These are phyloP conservation scores for Sphagnum contortum DNA, from an alignment of 225 moss, liverwort and hornwort species.

Conservation along the genomic window DNA sequence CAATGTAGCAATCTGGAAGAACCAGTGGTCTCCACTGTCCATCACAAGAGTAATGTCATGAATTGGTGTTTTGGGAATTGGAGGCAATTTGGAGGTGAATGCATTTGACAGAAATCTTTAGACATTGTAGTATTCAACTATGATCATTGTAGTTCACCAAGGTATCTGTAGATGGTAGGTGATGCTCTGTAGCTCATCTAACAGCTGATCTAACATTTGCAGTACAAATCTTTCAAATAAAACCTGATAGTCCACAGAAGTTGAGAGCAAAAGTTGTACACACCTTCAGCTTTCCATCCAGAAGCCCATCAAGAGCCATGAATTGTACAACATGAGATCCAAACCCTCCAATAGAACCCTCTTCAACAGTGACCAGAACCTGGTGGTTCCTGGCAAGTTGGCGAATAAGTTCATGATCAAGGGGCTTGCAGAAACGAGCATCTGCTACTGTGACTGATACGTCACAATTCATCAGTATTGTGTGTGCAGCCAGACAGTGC, in stretches of 20 bases:
- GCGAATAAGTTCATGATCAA: slow-evolving; percentile 16
- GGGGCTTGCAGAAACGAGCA: slow-evolving; percentile 40
- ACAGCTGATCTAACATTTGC: no score
- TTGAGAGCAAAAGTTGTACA: no score
- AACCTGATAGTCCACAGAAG: no score
- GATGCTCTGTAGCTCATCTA: background rate
- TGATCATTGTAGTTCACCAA: background rate
- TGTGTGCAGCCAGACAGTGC: slow-evolving; percentile 22
- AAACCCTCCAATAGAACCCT: slow-evolving; percentile 12
- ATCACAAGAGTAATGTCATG: background rate
- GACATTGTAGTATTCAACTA: background rate
- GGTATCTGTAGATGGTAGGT: background rate
- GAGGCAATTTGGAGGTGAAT: no score
- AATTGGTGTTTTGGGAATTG: no score
- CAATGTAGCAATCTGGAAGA: slow-evolving; percentile 8
- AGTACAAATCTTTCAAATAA: no score
- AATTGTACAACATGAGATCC: slow-evolving; percentile 9
- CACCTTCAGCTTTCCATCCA: slow-evolving; percentile 10
- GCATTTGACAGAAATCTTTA: no score
- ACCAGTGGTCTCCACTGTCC: slow-evolving; percentile 8
- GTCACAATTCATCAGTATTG: slow-evolving; percentile 15
- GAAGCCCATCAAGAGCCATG: slow-evolving; percentile 7
- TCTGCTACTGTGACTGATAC: slow-evolving; percentile 34
- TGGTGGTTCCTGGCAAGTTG: slow-evolving; percentile 6
- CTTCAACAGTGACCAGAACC: slow-evolving; percentile 11